phyloP scores from a whole-genome alignment of 192 early-diverging fungal species.

The Rhizophagus prolifer region DNA sequence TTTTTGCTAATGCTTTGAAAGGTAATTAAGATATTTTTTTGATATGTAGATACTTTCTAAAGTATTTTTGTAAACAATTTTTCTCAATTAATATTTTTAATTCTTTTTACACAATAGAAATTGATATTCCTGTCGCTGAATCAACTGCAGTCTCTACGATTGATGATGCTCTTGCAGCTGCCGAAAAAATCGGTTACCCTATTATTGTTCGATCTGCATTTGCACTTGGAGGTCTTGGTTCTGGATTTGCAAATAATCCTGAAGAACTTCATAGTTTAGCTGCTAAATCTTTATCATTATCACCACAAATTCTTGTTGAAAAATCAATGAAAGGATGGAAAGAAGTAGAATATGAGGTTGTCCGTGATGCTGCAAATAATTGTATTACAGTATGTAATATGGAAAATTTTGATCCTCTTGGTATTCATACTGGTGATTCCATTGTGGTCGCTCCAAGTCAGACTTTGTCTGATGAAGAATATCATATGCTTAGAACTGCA shows the following conservation, averaged over 20 bases:
- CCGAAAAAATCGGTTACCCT: constrained; percentile 88
- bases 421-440: constrained; percentile 99
- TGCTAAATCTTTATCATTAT: constrained; percentile 84
- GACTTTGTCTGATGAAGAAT: constrained; percentile 96
- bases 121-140: constrained; percentile 90
- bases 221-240: constrained; percentile 94
- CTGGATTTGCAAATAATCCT: constrained; percentile 93
- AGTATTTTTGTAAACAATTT: not conserved
- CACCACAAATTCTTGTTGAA: constrained; percentile 95
- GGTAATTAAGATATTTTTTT: constrained; percentile 6
- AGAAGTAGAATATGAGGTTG: constrained; percentile 99
- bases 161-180: constrained; percentile 86
- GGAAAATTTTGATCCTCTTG: constrained; percentile 99
- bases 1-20: constrained; percentile 79
- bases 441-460: constrained; percentile 98
- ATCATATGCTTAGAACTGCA: constrained; percentile 96
- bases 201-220: constrained; percentile 96
- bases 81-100: not conserved
- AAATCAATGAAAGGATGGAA: constrained; percentile 99
- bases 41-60: too few relatives aligned
- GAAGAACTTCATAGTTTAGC: constrained; percentile 77
- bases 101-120: constrained; percentile 53
- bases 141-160: constrained; percentile 77
- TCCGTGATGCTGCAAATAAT: constrained; percentile 91
- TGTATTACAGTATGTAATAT: constrained; percentile 99